Base-by-base conservation (phyloP, 2,329 filamentous ascomycete species). In the Bipolaris sorokiniana region DNA sequence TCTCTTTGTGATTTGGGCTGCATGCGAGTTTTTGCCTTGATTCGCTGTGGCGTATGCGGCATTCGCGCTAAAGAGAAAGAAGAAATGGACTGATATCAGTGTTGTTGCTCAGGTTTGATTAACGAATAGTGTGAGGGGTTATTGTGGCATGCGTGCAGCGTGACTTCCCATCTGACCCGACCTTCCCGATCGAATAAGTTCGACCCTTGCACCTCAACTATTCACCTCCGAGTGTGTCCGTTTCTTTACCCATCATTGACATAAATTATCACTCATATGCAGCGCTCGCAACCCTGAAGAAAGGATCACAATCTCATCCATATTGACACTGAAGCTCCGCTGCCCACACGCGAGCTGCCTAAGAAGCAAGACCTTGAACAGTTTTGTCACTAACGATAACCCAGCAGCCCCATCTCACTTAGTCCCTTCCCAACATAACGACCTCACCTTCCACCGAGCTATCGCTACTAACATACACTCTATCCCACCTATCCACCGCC, bases 401-500 rank as follows among this genome's bases (percentile, higher is more conserved):
- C 22, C 22, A 22, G 28, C 10, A 13, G 10, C 13, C 28, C 28
- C 10, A 31, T 31, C 28, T 36, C 34, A n/a, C 6, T 33, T 18
- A 69, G 33, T 42, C 62, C 50, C 58, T 64, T 9, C 68, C 69
- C 13, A 73, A 38, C 3, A 73, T 37, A 18, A 71, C 58, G 15
- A 73, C 44, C 56, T 73, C 71, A 1, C 69, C 69, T 31, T 70
- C 70, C 2, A 51, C 60, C 1, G 65, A 64, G 48, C 67, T 70
- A 47, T 73, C 70, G 51, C 71, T 74, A 28, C 65, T 68, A 22
- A 73, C 55, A 59, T 71, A 73, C 63, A 74, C 61, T 40, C 70
- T 61, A 40, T 63, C 71, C 44, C 41, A 64, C 33, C 23, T 49
- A 31, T 72, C 70, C 49, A 58, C 61, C 22, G 65, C 69, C 54